Conservation (phyloP, 768 basidiomycete genomes). For the Clavulina sp. region DNA sequence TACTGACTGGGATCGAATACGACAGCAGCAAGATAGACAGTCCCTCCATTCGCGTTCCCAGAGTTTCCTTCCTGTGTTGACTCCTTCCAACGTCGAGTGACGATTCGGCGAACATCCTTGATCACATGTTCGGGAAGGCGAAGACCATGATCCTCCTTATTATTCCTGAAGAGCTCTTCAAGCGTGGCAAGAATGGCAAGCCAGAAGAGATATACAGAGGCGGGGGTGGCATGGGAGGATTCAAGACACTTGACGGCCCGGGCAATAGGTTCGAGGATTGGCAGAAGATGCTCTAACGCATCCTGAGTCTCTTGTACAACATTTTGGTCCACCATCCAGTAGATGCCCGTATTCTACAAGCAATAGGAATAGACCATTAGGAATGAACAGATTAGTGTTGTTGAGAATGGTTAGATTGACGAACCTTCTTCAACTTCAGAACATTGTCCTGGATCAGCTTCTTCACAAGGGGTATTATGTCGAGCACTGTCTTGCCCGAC, state of each 20-base stretch:
- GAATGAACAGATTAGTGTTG: background rate
- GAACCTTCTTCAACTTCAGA: background rate
- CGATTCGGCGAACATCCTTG: slow-evolving; percentile 17
- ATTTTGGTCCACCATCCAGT: background rate
- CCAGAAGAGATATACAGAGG: slow-evolving; percentile 23
- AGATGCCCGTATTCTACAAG: slow-evolving; percentile 2
- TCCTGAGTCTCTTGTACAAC: background rate
- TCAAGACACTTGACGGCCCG: slow-evolving; percentile 20
- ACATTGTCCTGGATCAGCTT: slow-evolving; percentile 5
- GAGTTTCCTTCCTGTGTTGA: no score
- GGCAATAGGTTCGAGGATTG: slow-evolving; percentile 14
- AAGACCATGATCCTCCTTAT: background rate
- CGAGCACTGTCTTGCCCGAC: slow-evolving; percentile 8
- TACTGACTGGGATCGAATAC: slow-evolving; percentile 21
- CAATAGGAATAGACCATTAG: background rate
- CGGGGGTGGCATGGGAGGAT: slow-evolving; percentile 15
- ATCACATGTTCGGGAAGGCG: slow-evolving; percentile 5
- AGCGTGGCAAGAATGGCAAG: slow-evolving; percentile 18
- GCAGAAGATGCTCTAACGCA: slow-evolving; percentile 1
- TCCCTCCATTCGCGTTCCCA: no score
- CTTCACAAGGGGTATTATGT: slow-evolving; percentile 11
- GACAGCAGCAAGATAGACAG: slow-evolving; percentile 19
- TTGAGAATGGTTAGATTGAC: background rate
- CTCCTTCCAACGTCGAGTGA: no score
- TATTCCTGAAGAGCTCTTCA: slow-evolving; percentile 8